These are phyloP conservation scores for Blumeriella jaapii DNA, from an alignment of 2,329 filamentous ascomycete genomes.

Conservation along the genomic window DNA sequence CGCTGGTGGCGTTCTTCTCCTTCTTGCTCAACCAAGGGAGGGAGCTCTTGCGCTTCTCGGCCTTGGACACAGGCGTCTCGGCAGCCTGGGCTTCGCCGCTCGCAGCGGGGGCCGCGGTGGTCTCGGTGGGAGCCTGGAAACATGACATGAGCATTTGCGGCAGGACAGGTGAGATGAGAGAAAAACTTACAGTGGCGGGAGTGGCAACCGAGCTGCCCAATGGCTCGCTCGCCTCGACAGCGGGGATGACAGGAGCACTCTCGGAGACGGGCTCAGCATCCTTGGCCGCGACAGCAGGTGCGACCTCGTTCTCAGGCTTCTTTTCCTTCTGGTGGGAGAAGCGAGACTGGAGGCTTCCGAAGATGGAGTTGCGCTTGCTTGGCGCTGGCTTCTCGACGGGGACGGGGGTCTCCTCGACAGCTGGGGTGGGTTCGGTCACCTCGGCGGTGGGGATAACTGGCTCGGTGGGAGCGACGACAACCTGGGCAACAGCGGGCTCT, in stretches of 20 bases:
- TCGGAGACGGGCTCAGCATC: conserved; percentile 26
- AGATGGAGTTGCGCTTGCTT: conserved; percentile 26
- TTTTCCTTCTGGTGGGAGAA: conserved; percentile 24
- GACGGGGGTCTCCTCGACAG: conserved; percentile 29
- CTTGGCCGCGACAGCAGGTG: conserved; percentile 24
- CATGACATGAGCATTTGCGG: background rate
- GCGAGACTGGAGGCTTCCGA: conserved; percentile 24
- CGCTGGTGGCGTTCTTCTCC: conserved; percentile 32
- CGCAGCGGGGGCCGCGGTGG: conserved; percentile 26
- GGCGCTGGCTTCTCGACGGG: conserved; percentile 24
- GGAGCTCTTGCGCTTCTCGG: conserved; percentile 52
- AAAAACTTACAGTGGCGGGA: conserved; percentile 18
- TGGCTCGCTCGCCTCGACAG: conserved; percentile 24
- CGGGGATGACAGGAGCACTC: conserved; percentile 27
- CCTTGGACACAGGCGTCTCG: conserved; percentile 30
- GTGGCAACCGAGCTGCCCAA: conserved; percentile 21
- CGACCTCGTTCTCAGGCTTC: conserved; percentile 20
- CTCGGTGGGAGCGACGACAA: conserved; percentile 11
- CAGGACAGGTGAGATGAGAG: background rate
- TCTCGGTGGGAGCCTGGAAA: conserved; percentile 21
- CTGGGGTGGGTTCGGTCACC: conserved; percentile 27
- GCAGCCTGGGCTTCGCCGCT: conserved; percentile 31
- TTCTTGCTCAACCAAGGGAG: conserved; percentile 51
- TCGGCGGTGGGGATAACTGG: conserved; percentile 28
- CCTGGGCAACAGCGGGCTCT: no score